Evolutionary conservation across 1,284 basidiomycete genomes (phyloP), one percentile per base, ranked within the genome.

Genomic region (Ganoderma boninense): DNA sequence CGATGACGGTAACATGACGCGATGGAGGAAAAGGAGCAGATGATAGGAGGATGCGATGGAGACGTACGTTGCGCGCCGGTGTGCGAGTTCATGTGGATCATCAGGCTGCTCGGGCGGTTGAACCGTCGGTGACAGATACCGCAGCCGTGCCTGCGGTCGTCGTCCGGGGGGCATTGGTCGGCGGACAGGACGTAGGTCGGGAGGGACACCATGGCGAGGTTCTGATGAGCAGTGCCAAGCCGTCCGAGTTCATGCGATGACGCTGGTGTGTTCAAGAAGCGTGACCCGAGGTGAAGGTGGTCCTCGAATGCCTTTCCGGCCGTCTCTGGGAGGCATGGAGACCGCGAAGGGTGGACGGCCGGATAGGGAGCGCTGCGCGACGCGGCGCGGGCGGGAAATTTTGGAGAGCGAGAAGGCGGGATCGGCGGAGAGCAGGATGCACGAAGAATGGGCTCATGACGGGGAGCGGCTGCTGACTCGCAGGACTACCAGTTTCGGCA

Each of bases 31-130:
- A 38, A 6, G 7, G 38, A 38, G 38, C 2, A 38, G 46, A 16
- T 13, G 40, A 49, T 40, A 2, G 23, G 62, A 43, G 38, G 42
- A 29, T 59, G 60, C 20, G 35, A 7, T 38, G 10, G 23, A 35
- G 65, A 69, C 90, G 78, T 80, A 93, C 92, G 92, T 77, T 89
- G 92, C 20, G 87, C 92, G 26, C 92, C 92, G 20, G 92, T 93
- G 79, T 94, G 92, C 2, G 90, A 93, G 77, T 94, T 93, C 74
- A 90, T 86, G 79, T 94, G 92, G 69, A 92, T 93, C 69, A 87
- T 84, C 69, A 94, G 84, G 77, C 92, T 93, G 74, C 92, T 94
- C 4, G 92, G 92, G 10, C 92, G 86, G 79, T 93, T 93, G 83
- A 94, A 94, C 35, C 90, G 84, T 79, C 92, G 92, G 70, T 82